Evolutionary conservation across 139 green algal genomes (phyloP).

Genomic region (Micromonas commoda): DNA sequence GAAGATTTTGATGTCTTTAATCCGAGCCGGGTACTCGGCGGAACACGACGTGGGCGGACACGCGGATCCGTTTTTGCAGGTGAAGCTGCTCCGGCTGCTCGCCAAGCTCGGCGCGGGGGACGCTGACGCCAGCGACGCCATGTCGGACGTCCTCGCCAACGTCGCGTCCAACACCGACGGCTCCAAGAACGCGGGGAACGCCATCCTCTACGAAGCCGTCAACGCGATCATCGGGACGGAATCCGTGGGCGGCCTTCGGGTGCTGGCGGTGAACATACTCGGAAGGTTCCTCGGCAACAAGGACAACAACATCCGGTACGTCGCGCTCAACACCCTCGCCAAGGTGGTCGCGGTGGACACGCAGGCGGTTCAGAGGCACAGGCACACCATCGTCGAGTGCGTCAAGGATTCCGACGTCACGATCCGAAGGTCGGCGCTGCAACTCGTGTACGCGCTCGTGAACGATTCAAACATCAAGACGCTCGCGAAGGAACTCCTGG

Average conservation of each 20-base stretch:
- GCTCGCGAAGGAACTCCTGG: slow-evolving; percentile 84
- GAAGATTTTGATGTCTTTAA: slow-evolving; percentile 49
- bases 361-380: slow-evolving; percentile 91
- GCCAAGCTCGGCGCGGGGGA: slow-evolving; percentile 68
- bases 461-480: slow-evolving; percentile 73
- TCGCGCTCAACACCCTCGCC: slow-evolving; percentile 89
- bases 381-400: slow-evolving; percentile 90
- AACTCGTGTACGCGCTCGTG: slow-evolving; percentile 89
- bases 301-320: slow-evolving; percentile 73
- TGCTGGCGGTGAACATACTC: slow-evolving; percentile 95
- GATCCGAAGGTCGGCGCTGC: slow-evolving; percentile 76
- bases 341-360: slow-evolving; percentile 76
- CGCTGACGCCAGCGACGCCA: slow-evolving; percentile 82
- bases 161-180: slow-evolving; percentile 85
- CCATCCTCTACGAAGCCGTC: slow-evolving; percentile 94
- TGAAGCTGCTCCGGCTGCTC: slow-evolving; percentile 82
- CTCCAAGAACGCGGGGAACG: slow-evolving; percentile 79
- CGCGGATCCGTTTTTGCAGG: slow-evolving; percentile 93
- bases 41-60: slow-evolving; percentile 92
- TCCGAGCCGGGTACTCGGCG: slow-evolving; percentile 50
- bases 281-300: slow-evolving; percentile 79
- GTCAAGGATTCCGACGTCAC: slow-evolving; percentile 79
- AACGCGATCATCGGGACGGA: slow-evolving; percentile 90
- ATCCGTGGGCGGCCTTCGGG: slow-evolving; percentile 77
- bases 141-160: slow-evolving; percentile 94